Conservation (phyloP, 495 filamentous ascomycete species). For the Chaetomium tenue region DNA sequence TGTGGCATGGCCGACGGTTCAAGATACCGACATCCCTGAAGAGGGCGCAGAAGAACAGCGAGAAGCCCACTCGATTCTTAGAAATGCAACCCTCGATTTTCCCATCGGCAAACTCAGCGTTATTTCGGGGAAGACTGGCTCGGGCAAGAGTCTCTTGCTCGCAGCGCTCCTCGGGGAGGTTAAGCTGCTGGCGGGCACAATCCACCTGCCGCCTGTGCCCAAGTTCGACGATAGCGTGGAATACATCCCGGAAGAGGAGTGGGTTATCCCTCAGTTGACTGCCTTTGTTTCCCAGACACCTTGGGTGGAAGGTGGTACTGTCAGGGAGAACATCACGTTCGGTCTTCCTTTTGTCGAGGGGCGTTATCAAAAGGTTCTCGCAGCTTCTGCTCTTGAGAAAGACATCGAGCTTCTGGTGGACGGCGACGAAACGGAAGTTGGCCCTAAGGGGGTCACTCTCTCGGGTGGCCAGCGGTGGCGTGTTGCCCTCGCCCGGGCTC, state of each 20-base stretch:
- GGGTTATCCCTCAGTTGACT: slow-evolving; percentile 59
- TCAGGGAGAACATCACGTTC: slow-evolving; percentile 59
- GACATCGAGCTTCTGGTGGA: slow-evolving; percentile 64
- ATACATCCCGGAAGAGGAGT: slow-evolving; percentile 46
- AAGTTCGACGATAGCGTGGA: slow-evolving; percentile 29
- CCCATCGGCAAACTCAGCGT: slow-evolving; percentile 59
- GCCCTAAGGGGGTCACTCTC: slow-evolving; percentile 66
- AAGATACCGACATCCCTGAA: slow-evolving; percentile 29
- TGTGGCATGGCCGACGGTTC: slow-evolving; percentile 30
- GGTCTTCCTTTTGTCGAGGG: slow-evolving; percentile 47
- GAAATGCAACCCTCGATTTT: slow-evolving; percentile 56
- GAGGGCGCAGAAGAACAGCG: slow-evolving; percentile 18
- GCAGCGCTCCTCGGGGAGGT: slow-evolving; percentile 58
- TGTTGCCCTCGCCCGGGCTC: slow-evolving; percentile 65
- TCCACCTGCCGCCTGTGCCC: slow-evolving; percentile 45
- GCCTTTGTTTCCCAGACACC: slow-evolving; percentile 61
- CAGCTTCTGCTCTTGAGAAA: slow-evolving; percentile 61
- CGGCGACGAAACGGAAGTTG: slow-evolving; percentile 68
- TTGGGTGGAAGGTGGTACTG: slow-evolving; percentile 56
- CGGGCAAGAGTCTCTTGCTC: slow-evolving; percentile 59
- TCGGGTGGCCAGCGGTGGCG: slow-evolving; percentile 71
- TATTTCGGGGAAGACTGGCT: slow-evolving; percentile 55
- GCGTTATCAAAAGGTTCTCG: slow-evolving; percentile 56
- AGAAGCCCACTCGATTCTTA: slow-evolving; percentile 38
- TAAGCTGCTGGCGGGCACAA: slow-evolving; percentile 45